A percentile compares a stretch with the other conserved stretches of the same genome.
These are phyloP conservation scores for Jamesozyma rosinii DNA, from an alignment of 805 yeast genomes.

Conservation along the genomic window DNA sequence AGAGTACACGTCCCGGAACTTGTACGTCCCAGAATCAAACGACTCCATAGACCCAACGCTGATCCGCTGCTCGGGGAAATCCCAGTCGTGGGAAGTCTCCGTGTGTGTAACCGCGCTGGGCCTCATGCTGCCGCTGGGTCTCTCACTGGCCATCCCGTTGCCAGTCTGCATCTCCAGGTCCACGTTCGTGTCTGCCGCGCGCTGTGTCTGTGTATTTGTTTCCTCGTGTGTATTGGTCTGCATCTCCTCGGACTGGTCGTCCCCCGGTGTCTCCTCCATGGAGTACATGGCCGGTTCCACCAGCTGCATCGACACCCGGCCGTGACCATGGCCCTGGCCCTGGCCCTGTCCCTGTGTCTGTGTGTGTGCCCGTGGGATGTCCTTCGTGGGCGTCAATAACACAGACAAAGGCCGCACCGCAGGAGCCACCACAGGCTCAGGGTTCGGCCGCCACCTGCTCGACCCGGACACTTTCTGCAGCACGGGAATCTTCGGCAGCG, in stretches of 20 bases:
- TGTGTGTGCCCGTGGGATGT: not conserved
- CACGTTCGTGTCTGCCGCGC: not conserved
- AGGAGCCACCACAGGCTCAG: not conserved
- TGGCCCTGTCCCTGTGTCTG: too few relatives aligned
- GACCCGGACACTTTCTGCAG: not conserved
- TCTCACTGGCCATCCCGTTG: slow-evolving; percentile 13
- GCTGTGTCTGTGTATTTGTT: not conserved
- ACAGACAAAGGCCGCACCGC: not conserved
- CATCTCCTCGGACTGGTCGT: too few relatives aligned
- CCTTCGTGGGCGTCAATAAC: not conserved
- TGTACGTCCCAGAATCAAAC: slow-evolving; percentile 8
- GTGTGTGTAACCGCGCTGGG: too few relatives aligned
- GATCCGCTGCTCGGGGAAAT: not conserved
- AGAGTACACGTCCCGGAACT: slow-evolving; percentile 16
- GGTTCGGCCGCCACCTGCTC: not conserved
- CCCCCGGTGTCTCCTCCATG: too few relatives aligned
- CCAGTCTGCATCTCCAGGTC: not conserved
- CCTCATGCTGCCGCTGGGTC: too few relatives aligned
- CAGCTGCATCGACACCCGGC: too few relatives aligned
- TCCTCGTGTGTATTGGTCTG: too few relatives aligned
- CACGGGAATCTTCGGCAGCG: not conserved
- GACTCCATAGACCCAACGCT: slow-evolving; percentile 16
- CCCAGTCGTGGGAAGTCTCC: too few relatives aligned
- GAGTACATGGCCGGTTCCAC: too few relatives aligned
- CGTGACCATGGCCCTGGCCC: too few relatives aligned